Conservation (phyloP, 805 yeast species). For the Yarrowia yakushimensis region DNA sequence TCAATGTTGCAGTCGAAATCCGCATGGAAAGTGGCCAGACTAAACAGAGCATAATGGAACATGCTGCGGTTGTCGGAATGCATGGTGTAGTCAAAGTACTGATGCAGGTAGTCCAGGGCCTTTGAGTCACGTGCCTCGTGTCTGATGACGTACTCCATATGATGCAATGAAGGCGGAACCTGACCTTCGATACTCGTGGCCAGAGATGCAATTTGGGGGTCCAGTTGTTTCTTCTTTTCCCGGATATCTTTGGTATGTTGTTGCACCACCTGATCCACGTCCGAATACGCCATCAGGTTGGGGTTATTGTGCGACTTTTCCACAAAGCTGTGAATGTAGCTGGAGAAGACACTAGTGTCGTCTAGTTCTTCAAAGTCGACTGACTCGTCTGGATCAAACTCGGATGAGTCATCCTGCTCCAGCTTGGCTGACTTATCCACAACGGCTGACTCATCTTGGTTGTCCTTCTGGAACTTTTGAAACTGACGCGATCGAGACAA, state of each 20-base stretch:
- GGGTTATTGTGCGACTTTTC: slow-evolving; percentile 1
- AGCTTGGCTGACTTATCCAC: too few relatives aligned
- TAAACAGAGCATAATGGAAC: slow-evolving; percentile 73
- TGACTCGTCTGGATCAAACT: too few relatives aligned
- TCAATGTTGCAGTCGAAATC: slow-evolving; percentile 62
- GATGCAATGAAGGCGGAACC: slow-evolving; percentile 48
- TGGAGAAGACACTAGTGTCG: not conserved
- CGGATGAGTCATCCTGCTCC: too few relatives aligned
- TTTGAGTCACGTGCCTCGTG: slow-evolving; percentile 55
- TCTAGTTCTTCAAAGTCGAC: too few relatives aligned
- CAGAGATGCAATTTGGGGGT: slow-evolving; percentile 43
- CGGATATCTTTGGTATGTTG: slow-evolving; percentile 47
- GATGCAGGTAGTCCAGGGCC: slow-evolving; percentile 52
- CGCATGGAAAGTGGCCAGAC: slow-evolving; percentile 68
- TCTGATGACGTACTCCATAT: slow-evolving; percentile 58
- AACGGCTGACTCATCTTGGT: not conserved
- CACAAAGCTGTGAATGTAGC: slow-evolving; percentile 9
- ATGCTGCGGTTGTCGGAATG: slow-evolving; percentile 58
- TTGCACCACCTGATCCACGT: slow-evolving; percentile 15
- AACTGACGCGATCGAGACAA: not conserved
- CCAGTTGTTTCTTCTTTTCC: slow-evolving; percentile 47
- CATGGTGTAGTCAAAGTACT: slow-evolving; percentile 71
- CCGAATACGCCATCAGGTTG: slow-evolving; percentile 16
- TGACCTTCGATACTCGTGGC: slow-evolving; percentile 38
- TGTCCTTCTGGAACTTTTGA: too few relatives aligned